These are phyloP conservation scores for Exophiala oligosperma DNA, from an alignment of 2,329 filamentous ascomycete species.

Conservation along the genomic window DNA sequence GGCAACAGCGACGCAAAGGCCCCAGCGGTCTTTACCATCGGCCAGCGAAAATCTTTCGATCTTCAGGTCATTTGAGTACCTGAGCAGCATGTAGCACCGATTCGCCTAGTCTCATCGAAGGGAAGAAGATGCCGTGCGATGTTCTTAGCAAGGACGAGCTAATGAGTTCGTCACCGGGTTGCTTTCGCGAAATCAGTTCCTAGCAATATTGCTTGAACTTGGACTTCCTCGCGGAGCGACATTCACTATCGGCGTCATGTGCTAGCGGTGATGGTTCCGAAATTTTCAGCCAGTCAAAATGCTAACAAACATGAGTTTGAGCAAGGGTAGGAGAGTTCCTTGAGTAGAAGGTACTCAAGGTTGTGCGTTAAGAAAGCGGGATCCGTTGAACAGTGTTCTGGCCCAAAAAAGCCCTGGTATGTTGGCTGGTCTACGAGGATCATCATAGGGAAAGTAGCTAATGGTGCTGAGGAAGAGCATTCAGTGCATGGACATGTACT, in stretches of 20 bases:
- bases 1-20: constrained; percentile 8
- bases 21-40: constrained; percentile 12
- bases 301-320: constrained; percentile 7
- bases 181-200: constrained; percentile 5
- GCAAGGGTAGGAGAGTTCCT: constrained; percentile 2
- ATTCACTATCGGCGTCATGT: constrained; percentile 10
- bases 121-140: constrained; percentile 18
- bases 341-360: constrained; percentile 8
- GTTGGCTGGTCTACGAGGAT: constrained; percentile 1
- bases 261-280: too few relatives aligned
- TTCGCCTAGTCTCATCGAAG: constrained; percentile 17
- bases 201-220: constrained; percentile 13
- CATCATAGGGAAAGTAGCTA: constrained; percentile 8
- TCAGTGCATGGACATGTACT: constrained; percentile 1
- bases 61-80: constrained; percentile 14
- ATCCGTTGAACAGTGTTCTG: constrained; percentile 5
- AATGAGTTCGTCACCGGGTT: constrained; percentile 9
- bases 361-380: constrained; percentile 5
- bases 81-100: constrained; percentile 10
- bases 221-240: constrained; percentile 8
- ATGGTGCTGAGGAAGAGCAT: constrained; percentile 8
- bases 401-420: constrained; percentile 1
- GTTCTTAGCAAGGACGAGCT: too few relatives aligned
- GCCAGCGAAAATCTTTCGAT: constrained; percentile 7
- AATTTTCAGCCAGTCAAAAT: constrained; percentile 10